Base-by-base conservation (phyloP, 1,284 basidiomycete genomes). In the Sphagnurus paluster region DNA sequence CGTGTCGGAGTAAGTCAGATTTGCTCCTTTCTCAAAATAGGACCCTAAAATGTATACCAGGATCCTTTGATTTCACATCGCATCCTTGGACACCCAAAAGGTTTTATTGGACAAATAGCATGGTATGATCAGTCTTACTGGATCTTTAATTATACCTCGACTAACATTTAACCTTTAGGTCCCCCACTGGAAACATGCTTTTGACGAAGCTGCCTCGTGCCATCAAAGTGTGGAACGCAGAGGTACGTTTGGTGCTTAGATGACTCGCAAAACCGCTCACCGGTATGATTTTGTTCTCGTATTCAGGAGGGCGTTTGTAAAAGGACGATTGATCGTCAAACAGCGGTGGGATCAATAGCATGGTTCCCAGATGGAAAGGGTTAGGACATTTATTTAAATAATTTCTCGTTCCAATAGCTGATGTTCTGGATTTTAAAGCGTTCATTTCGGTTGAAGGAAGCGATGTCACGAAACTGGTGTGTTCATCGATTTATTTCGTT, bases 101-200 rank as follows among this genome's bases (percentile, higher is more conserved):
- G 87, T 19, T 89, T 90, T 57, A 82, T 89, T 35, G 79, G 82
- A 39, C 87, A 90, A 64, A 87, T 90, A 14, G 87, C 86, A 23
- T 90, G 87, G 87, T 84, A 56, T 45, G 61, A 24, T 26, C 37
- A 41, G n/a, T 34, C 36, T 13, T 40, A 6, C 44, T 46, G 25
- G 14, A 10, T 21, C 4, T 29, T 10, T 2, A 28, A 20, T 8
- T 34, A n/a, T n/a, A n/a, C 35, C 11, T 10, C 41, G 34, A 19
- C 21, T 14, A 8, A 34, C 40, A 6, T 37, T 20, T 50, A 4
- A 43, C 10, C 53, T n/a, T n/a, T n/a, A 86, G 84, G 84, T 87
- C 86, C 23, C 84, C 85, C 1, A 77, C 72, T 21, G 83, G 87
- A 6, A 73, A 70, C 46, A 61, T 74, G 38, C 66, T 89, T 7